Conservation (phyloP, 2,329 filamentous ascomycete genomes). For the Pezicula rhizophila region DNA sequence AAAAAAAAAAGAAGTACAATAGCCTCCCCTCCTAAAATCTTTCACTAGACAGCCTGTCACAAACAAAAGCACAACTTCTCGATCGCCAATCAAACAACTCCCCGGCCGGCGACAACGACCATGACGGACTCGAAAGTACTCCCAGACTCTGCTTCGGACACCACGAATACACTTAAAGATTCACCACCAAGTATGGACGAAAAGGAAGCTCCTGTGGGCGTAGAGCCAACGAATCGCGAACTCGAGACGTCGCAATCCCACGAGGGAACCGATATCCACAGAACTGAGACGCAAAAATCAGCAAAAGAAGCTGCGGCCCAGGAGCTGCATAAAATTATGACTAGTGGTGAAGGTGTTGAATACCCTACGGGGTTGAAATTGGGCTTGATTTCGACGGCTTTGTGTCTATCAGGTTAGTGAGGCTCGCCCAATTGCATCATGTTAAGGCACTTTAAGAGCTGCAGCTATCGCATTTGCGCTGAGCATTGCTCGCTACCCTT, state of each 20-base stretch:
- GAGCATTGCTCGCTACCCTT: no score
- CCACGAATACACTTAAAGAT: constrained; percentile 15
- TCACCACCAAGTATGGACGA: constrained; percentile 10
- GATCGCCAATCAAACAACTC: not conserved
- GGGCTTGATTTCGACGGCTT: constrained; percentile 19
- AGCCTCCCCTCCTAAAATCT: not conserved
- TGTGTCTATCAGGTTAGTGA: constrained; percentile 15
- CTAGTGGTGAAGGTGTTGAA: constrained; percentile 21
- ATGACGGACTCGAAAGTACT: constrained; percentile 7
- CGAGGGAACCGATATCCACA: not conserved
- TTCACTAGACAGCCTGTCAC: not conserved
- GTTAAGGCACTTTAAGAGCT: no score
- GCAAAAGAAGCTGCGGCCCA: constrained; percentile 7
- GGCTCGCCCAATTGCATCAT: no score
- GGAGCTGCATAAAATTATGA: constrained; percentile 20
- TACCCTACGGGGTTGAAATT: constrained; percentile 25
- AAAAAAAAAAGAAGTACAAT: no score
- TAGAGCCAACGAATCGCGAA: constrained; percentile 5
- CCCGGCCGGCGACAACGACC: not conserved
- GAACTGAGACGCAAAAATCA: constrained; percentile 3
- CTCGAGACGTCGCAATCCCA: constrained; percentile 8
- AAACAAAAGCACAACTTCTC: no score
- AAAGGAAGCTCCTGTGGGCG: constrained; percentile 6
- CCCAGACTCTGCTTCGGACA: constrained; percentile 12
- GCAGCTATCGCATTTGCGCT: no score